Evolutionary conservation across 805 yeast genomes (phyloP).

Genomic region (Lipomyces japonicus): DNA sequence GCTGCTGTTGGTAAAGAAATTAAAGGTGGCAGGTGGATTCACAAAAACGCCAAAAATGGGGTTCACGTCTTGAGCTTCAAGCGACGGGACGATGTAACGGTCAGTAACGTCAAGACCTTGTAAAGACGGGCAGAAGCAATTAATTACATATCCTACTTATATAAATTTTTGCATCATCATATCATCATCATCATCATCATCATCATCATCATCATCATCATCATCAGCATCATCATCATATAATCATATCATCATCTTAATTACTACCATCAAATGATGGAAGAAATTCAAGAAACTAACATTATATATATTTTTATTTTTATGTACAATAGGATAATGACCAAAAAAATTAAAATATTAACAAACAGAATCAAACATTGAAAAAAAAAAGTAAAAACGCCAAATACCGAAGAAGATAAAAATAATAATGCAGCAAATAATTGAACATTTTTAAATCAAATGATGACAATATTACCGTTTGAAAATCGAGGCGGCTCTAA

Average conservation of each 20-base stretch:
- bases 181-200: neutral
- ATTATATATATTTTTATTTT: neutral
- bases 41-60: slow-evolving; percentile 9
- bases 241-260: neutral
- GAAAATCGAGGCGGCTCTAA: too few species aligned
- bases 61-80: slow-evolving; percentile 11
- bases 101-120: neutral
- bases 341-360: neutral
- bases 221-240: neutral
- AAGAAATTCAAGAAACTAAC: neutral
- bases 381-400: neutral
- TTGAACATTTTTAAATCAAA: too few species aligned
- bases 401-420: neutral
- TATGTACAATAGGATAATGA: slow-evolving; percentile 1
- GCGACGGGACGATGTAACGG: neutral
- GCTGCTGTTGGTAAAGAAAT: slow-evolving; percentile 22
- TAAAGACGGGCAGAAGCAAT: neutral
- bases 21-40: slow-evolving; percentile 22
- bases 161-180: too few species aligned
- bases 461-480: too few species aligned
- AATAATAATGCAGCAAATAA: neutral
- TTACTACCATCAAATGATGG: neutral
- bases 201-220: neutral
- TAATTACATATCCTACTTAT: too few species aligned
- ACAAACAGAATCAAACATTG: neutral